Evolutionary conservation across 495 filamentous ascomycete genomes (phyloP).

Genomic region (Cudoniella acicularis): DNA sequence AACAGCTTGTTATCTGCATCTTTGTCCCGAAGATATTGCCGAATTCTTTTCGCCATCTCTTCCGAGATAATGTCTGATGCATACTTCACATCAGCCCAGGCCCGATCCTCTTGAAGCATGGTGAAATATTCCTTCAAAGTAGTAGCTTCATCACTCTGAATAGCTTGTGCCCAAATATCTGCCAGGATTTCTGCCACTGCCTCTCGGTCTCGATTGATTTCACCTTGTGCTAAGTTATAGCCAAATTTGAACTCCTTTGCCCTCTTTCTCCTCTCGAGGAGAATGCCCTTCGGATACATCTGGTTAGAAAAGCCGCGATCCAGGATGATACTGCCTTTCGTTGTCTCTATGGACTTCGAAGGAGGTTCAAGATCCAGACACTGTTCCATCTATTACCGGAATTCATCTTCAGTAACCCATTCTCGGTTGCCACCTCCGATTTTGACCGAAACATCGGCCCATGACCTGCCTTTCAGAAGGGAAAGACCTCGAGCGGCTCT

Average conservation of each 20-base stretch:
- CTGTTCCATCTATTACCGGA: background rate
- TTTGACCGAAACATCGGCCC: no score
- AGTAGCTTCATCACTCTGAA: background rate
- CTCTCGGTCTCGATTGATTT: background rate
- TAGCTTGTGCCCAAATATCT: background rate
- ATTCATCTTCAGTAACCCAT: no score
- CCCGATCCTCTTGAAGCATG: background rate
- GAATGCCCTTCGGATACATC: slow-evolving; percentile 15
- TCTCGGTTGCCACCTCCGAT: no score
- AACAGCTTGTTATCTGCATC: background rate
- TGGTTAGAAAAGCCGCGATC: background rate
- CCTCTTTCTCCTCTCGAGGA: slow-evolving; percentile 1
- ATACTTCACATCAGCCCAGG: background rate
- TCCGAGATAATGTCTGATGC: background rate
- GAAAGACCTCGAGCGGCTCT: no score
- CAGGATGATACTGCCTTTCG: background rate
- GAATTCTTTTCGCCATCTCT: background rate
- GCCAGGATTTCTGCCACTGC: background rate
- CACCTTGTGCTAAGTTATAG: slow-evolving; percentile 14
- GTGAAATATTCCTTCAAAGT: background rate
- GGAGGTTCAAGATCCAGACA: background rate
- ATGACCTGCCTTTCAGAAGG: no score
- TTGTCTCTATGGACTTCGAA: background rate
- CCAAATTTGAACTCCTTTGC: slow-evolving; percentile 17
- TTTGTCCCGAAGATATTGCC: background rate